Evolutionary conservation across 495 filamentous ascomycete genomes (phyloP).

Genomic region (Tuber aestivum): DNA sequence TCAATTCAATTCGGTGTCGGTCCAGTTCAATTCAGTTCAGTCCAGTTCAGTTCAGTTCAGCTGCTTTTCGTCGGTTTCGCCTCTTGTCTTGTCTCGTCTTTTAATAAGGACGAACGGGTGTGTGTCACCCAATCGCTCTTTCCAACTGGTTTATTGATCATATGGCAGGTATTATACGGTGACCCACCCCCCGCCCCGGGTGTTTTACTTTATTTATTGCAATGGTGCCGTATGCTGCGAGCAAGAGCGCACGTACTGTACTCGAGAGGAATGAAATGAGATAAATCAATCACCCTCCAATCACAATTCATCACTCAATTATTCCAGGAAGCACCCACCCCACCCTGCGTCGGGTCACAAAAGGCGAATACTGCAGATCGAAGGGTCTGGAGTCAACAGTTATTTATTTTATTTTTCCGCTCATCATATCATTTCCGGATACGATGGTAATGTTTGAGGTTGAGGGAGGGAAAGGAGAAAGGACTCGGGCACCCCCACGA

Average conservation of each 20-base stretch:
- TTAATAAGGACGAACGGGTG: not conserved
- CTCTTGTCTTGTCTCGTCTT: not conserved
- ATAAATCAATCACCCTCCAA: not conserved
- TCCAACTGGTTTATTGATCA: not conserved
- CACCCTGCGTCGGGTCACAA: not conserved
- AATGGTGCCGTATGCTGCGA: not conserved
- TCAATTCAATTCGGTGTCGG: no score
- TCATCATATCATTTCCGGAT: constrained; percentile 2
- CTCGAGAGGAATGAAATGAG: not conserved
- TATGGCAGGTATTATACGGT: not conserved
- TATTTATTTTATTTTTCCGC: not conserved
- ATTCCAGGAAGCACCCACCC: not conserved
- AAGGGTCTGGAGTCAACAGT: not conserved
- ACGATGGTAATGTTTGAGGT: not conserved
- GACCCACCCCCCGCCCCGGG: not conserved
- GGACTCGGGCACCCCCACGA: not conserved
- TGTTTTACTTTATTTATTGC: not conserved
- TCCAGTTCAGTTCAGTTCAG: constrained; percentile 2
- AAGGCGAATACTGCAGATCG: no score
- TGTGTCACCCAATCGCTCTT: not conserved
- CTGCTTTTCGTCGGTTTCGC: not conserved
- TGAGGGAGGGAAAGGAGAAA: not conserved
- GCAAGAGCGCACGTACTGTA: not conserved
- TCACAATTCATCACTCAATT: not conserved
- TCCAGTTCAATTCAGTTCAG: not conserved